Base-by-base conservation (phyloP, 2,329 filamentous ascomycete species). In the Pestalotiopsis sp. region DNA sequence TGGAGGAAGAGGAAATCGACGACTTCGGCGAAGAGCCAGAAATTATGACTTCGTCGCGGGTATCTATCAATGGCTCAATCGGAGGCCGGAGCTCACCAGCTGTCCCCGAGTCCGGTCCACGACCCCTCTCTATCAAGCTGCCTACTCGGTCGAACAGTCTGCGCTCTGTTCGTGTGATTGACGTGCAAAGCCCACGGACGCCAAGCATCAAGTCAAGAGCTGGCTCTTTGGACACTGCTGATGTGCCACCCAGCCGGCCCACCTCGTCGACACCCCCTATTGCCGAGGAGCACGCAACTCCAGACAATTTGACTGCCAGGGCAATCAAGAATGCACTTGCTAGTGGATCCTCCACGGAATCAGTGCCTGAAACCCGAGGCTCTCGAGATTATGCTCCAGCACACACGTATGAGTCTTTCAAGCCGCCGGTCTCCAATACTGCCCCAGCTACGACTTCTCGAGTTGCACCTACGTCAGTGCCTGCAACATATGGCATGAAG, bases 1-100 rank as follows among this genome's bases (percentile, higher is more conserved):
- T 65, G 44, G 71, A 71, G 63, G 74, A 86, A 71, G 73, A 84
- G 69, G 78, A 88, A 74, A 72, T 84, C 76, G 71, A 87, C 71
- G 77, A 89, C 71, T 80, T 88, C 81, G 75, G 87, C 75, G 86
- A 92, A 83, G 83, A 87, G 72, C 85, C 86, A 2, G 81, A 88
- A 71, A 86, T 89, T 38, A 70, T 89, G 66, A 89, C 85, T 0
- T 87, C 86, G 0, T 83, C 86, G 3, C 81, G 87, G 44, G 81
- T 89, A 9, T 61, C 58, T 7, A 82, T 88, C 30, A 81, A 82
- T 39, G 85, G 85, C 10, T 89, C 87, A 3, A 82, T 88, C 30
- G 81, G 82, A 38, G 85, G 85, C 40, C 82, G 83, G 70, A 81
- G 81, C 39, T 86, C 85, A 0, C 84, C 85, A 2, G 78, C 84